Base-by-base conservation (phyloP, 352 stramenopile genomes). In the Pilasporangium apinafurcum region DNA sequence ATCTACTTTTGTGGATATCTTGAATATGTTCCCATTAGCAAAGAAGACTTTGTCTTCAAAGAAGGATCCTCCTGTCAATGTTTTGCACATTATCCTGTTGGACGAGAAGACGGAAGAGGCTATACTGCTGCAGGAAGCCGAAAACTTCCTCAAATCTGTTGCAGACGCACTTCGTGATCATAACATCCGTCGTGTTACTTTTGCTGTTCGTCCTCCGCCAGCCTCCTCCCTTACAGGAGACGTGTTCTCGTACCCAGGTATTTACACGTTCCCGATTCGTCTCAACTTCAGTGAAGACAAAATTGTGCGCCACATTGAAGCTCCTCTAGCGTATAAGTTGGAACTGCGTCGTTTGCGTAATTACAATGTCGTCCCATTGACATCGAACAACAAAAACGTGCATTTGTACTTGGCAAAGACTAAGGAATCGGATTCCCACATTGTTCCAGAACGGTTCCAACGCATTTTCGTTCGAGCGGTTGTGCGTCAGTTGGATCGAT, bases 291-390 rank as follows among this genome's bases (percentile, higher is more conserved):
- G 86, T 30, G 97, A 99, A 79, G 96, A 99, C 68, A 79, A 89
- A 44, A 88, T 99, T 27, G 97, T 99, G 59, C 84, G 97, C 29
- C 82, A 99, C 75, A 99, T 99, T 53, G 97, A 99, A 63, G 95
- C 97, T 5, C 95, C 94, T 20, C 76, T 98, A 16, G 96, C 95
- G 4, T 98, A 98, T 72, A 96, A 99, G 72, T 83, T 99, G n/a
- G 96, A 99, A 55, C 79, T 99, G 59, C 74, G 82, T 46, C 88
- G 97, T 43, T 70, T 99, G 12, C 74, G 91, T 37, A 99, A 99
- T 72, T 99, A 99, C 76, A 95, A 74, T 51, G 89, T 99, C 0
- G 80, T 65, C 31, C 86, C 95, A 25, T 68, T 98, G n/a, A 79
- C 83, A 21, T 91, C 84, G 5, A 79, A 92, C 42, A 92, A 98